phyloP scores from a whole-genome alignment of 148 eudicot genomes.

The Arbutus unedo region DNA sequence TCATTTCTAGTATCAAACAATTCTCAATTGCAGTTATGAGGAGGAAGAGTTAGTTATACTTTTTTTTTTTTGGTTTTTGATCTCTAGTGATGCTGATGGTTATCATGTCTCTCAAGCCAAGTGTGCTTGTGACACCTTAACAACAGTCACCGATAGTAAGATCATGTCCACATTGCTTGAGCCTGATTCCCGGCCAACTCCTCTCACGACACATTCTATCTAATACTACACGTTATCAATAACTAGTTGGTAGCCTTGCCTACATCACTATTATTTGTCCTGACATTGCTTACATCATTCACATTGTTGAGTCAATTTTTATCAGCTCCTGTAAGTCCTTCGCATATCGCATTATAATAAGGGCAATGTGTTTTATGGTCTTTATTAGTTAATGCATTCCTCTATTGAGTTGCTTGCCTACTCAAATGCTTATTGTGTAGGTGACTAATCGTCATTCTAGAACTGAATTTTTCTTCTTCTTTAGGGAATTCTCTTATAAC shows the following conservation, averaged over 20 bases:
- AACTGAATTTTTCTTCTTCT: neutral
- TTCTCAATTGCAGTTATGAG: neutral
- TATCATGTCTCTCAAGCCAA: no score
- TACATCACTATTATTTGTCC: no score
- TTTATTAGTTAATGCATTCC: neutral
- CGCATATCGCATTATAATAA: neutral
- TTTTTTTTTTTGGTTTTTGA: neutral
- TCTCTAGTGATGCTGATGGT: no score
- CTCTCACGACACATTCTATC: neutral
- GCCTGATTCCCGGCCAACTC: neutral
- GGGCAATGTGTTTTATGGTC: conserved; percentile 14
- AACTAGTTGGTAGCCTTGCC: neutral
- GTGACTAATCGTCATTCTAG: neutral
- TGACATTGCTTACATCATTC: no score
- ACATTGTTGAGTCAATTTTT: neutral
- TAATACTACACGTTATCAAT: neutral
- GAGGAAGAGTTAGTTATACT: conserved; percentile 10
- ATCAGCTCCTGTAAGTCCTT: neutral
- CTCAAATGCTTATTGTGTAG: no score
- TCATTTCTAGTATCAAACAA: no score
- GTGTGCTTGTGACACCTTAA: no score
- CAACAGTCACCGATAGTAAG: neutral
- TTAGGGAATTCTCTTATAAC: neutral
- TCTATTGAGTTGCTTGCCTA: no score
- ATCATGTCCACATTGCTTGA: neutral